Evolutionary conservation across 2,329 filamentous ascomycete genomes (phyloP).

Genomic region (Xylaria digitata): DNA sequence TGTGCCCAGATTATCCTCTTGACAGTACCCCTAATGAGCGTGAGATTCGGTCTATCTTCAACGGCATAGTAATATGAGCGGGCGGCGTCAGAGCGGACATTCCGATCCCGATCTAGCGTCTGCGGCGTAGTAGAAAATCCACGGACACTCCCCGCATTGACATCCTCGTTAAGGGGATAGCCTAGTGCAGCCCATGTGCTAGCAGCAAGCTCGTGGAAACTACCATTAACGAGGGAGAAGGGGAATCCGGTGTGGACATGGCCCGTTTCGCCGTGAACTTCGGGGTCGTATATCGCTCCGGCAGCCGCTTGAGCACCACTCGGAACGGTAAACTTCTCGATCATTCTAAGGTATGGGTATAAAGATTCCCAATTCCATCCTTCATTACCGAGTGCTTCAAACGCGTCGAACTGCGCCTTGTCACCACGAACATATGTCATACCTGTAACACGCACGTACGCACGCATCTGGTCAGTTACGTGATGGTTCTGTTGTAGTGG

Average conservation of each 20-base stretch:
- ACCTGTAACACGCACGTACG: conserved; percentile 35
- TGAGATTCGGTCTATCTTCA: conserved; percentile 53
- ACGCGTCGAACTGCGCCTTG: conserved; percentile 56
- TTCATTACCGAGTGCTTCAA: conserved; percentile 56
- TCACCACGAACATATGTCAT: conserved; percentile 61
- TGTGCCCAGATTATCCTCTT: conserved; percentile 48
- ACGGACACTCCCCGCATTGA: conserved; percentile 54
- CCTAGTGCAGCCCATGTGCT: conserved; percentile 51
- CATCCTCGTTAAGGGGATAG: conserved; percentile 52
- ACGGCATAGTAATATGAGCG: conserved; percentile 57
- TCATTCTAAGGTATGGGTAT: conserved; percentile 60
- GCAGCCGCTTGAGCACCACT: conserved; percentile 49
- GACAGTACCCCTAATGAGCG: conserved; percentile 54
- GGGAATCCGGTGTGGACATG: conserved; percentile 54
- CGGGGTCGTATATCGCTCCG: conserved; percentile 52
- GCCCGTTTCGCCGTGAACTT: conserved; percentile 53
- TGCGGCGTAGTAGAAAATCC: conserved; percentile 55
- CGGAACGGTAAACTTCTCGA: conserved; percentile 53
- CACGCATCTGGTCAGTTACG: conserved; percentile 39
- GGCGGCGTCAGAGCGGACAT: conserved; percentile 56
- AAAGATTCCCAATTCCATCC: conserved; percentile 60
- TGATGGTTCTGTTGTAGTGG: not conserved
- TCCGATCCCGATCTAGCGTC: conserved; percentile 53
- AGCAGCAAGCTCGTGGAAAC: conserved; percentile 47
- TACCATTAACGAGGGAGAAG: conserved; percentile 50